Evolutionary conservation across 179 eudicot genomes (phyloP), one percentile per base, ranked within the genome.

Genomic region (Spergularia azorica): DNA sequence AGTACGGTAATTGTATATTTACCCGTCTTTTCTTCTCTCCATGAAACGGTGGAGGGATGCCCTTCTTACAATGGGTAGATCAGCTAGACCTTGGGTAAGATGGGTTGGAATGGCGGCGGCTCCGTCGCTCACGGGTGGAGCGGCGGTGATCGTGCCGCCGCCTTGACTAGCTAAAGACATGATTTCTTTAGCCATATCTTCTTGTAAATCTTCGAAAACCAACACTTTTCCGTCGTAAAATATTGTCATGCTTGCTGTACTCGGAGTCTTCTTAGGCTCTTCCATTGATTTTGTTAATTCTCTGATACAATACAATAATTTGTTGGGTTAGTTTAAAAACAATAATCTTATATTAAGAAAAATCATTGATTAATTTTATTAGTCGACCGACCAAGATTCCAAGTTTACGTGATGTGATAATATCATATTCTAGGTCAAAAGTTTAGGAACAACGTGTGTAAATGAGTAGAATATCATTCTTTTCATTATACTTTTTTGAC

Each of bases 41-140:
- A 91, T 81, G 77, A 91, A 91, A 63, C 92, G 84, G 62, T 84
- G 88, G 39, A 91, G 88, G 15, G 96, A 87, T 1, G 84, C 82
- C 77, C 92, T 84, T 75, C 94, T 86, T 38, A 89, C 88, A 36
- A 91, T 87, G 2, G 96, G 96, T 68, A 91, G 17, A 72, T 86
- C 90, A 57, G 76, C 79, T 38, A 71, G 67, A 4, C 16, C 50
- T n/a, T 55, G 72, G 9, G 41, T 48, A 21, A 48, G 54, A 21
- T 79, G 43, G 20, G n/a, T 48, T 5, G 73, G 1, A 10, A 15
- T 1, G 38, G 54, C 17, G 16, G 12, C 26, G 14, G 51, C 13
- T 13, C 17, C 58, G 8, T 11, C 57, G 15, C 1, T 12, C 36
- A 9, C 63, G 39, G 74, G 5, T 26, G 32, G 70, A 64, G 17